Base-by-base conservation (phyloP, 495 filamentous ascomycete species). In the Filosporella fistucella region DNA sequence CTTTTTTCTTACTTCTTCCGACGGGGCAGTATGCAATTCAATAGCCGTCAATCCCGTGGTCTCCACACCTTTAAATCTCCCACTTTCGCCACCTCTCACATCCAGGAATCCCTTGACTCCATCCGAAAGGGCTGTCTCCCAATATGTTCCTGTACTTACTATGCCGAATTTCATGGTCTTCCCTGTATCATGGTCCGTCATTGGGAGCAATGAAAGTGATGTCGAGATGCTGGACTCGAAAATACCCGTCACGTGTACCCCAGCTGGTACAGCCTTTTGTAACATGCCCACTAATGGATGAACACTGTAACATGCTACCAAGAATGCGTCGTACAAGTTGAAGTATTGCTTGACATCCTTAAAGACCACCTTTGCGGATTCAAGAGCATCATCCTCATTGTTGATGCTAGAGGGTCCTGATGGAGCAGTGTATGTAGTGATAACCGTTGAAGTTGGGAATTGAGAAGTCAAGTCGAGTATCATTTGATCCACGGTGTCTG, bases 241-340 rank as follows among this genome's bases (percentile, higher is more conserved):
- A 42, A 97, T 96, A 4, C 91, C 93, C 0, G 84, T 82, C 3
- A 91, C 85, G 45, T 55, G n/a, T 62, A 46, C 10, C 39, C 41
- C 16, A 40, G 51, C 25, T 14, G 35, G 18, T 25, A 61, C 42
- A 25, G 47, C 59, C 16, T 73, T 56, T 13, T 68, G 69, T 2
- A 96, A 65, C 24, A 70, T 59, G 0, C 72, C 61, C 9, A 95
- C 86, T 3, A 96, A 78, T 0, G 90, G 88, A 55, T 96, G 93
- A 1, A 81, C 78, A 55, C 86, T 91, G 66, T 87, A 98, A 69
- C 91, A 98, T 32, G 88, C 89, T 1, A 98, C 72, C 0, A 96
- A 70, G 52, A 91, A 85, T 17, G 75, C 91, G 57, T 93, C 81
- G 63, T 88, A 80, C 44, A 73, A 36, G 32, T 17, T 17, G 18